Base-by-base conservation (phyloP, 106 monocot genomes). In the Vanilla planifolia region DNA sequence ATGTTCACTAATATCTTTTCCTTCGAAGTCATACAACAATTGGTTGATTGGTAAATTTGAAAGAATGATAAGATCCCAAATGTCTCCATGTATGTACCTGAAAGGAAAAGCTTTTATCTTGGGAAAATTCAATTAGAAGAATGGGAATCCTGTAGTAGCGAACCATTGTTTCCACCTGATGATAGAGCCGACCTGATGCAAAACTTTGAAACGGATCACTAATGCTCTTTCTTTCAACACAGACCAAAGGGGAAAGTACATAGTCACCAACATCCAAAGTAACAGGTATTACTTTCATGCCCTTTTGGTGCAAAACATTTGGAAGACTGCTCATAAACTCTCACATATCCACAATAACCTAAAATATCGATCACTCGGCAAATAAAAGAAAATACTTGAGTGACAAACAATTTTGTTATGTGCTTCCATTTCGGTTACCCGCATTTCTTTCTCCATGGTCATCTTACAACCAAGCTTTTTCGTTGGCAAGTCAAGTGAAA, bases 321-420 rank as follows among this genome's bases (percentile, higher is more conserved):
- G 98, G 98, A 70, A 98, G 98, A 64, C 92, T 98, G 62, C 98
- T 98, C 74, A 79, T 92, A 68, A 98, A 98, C 74, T 98, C 98
- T 73, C 98, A 81, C 88, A 98, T 98, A 58, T 98, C 98, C 43
- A 98, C 98, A 51, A 98, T 98, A 41, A 98, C 71, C 98, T 96
- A 72, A 7, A 66, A 63, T 44, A 26, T n/a, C n/a, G n/a, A n/a
- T n/a, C n/a, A n/a, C n/a, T n/a, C n/a, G n/a, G n/a, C n/a, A n/a
- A n/a, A n/a, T n/a, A n/a, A n/a, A n/a, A n/a, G n/a, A n/a, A n/a
- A n/a, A n/a, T n/a, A n/a, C n/a, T n/a, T n/a, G n/a, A n/a, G n/a
- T n/a, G n/a, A n/a, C n/a, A n/a, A n/a, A n/a, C n/a, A n/a, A n/a
- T n/a, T n/a, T n/a, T n/a, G n/a, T n/a, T n/a, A n/a, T n/a, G n/a